Evolutionary conservation across 179 eudicot species (phyloP).

Genomic region (Amaranthus tricolor): DNA sequence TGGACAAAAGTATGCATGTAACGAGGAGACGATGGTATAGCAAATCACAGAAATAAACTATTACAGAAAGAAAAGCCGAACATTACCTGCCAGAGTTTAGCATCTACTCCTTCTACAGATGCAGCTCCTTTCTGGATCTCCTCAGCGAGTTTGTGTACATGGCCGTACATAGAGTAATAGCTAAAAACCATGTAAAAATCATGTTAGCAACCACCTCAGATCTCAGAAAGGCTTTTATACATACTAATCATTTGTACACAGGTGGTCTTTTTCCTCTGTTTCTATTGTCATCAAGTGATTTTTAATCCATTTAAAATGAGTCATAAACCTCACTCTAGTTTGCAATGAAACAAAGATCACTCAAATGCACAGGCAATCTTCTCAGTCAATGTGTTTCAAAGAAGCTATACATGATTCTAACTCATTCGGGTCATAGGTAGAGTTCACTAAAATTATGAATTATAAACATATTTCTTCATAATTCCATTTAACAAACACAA

Average conservation of each 20-base stretch:
- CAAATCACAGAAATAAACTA: no score
- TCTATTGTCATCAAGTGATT: background rate
- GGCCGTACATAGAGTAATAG: constrained; percentile 91
- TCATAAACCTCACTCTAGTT: background rate
- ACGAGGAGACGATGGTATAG: no score
- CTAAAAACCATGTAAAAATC: constrained; percentile 25
- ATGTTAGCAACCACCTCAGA: constrained; percentile 2
- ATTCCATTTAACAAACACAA: no score
- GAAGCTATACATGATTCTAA: background rate
- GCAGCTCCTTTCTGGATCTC: constrained; percentile 85
- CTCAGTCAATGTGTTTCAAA: background rate
- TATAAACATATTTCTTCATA: no score
- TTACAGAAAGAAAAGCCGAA: background rate
- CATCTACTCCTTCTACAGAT: constrained; percentile 85
- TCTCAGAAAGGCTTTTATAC: background rate
- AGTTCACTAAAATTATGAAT: no score
- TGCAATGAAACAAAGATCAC: background rate
- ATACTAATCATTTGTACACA: background rate
- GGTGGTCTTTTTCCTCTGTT: background rate
- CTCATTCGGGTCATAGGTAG: no score
- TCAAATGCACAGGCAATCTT: background rate
- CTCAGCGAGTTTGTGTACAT: constrained; percentile 73
- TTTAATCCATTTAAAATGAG: background rate
- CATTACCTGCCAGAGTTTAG: constrained; percentile 77
- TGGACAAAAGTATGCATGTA: no score